A percentile compares a stretch with the other conserved stretches of the same genome.
These are phyloP conservation scores for Candida dubliniensis DNA, from an alignment of 1,139 yeast species.

Conservation along the genomic window DNA sequence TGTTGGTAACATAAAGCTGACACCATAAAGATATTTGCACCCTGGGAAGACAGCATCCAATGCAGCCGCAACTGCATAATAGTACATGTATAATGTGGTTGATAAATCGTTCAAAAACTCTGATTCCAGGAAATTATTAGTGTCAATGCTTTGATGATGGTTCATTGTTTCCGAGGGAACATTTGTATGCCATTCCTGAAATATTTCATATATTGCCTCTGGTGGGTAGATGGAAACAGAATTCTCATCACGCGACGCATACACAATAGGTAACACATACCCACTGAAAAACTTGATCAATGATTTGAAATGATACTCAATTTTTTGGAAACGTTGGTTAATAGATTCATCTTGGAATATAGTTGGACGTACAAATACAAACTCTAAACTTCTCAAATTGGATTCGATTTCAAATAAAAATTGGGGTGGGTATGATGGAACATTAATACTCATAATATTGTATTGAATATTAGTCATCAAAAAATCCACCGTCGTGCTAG, in stretches of 20 bases:
- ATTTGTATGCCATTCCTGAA: conserved; percentile 24
- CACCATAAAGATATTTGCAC: conserved; percentile 23
- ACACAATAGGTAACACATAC: conserved; percentile 16
- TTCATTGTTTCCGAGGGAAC: conserved; percentile 25
- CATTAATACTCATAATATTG: conserved; percentile 22
- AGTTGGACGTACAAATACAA: conserved; percentile 15
- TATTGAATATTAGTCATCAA: conserved; percentile 16
- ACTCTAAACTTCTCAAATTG: conserved; percentile 20
- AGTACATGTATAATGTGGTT: conserved; percentile 26
- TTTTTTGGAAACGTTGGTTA: conserved; percentile 2
- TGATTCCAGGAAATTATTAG: conserved; percentile 12
- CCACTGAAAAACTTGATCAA: conserved; percentile 15
- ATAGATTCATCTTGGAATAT: conserved; percentile 6
- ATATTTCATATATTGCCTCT: conserved; percentile 18
- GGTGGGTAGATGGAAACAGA: conserved; percentile 23
- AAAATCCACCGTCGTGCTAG: conserved; percentile 10
- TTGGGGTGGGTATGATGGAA: conserved; percentile 29
- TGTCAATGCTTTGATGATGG: neutral
- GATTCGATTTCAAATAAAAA: conserved; percentile 24
- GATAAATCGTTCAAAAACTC: conserved; percentile 20
- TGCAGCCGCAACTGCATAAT: conserved; percentile 24
- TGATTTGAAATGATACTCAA: conserved; percentile 8
- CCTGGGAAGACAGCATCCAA: conserved; percentile 30
- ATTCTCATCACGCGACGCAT: conserved; percentile 17
- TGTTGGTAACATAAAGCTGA: conserved; percentile 23